These are phyloP conservation scores for Exophiala xenobiotica DNA, from an alignment of 2,329 filamentous ascomycete genomes.

Conservation along the genomic window DNA sequence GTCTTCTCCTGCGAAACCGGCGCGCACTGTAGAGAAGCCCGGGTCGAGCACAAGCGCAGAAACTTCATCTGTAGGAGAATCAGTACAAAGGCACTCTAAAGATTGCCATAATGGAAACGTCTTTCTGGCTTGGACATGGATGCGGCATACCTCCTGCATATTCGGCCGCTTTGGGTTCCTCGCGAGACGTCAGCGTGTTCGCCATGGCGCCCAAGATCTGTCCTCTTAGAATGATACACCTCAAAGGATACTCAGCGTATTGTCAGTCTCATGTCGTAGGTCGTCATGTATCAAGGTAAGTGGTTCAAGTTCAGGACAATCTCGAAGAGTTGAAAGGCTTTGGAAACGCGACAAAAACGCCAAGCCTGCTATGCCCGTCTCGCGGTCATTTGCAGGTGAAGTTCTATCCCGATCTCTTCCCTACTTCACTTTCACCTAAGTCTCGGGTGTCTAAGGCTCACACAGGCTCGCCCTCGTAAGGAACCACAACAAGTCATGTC, in stretches of 20 bases:
- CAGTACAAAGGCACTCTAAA: not conserved
- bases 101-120: conserved; percentile 15
- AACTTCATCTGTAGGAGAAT: conserved; percentile 72
- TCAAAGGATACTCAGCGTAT: too few relatives aligned
- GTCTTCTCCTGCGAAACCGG: conserved; percentile 96
- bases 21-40: conserved; percentile 85
- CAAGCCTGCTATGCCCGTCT: not conserved
- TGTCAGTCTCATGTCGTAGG: not conserved
- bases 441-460: too few relatives aligned
- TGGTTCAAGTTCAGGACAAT: too few relatives aligned
- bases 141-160: conserved; percentile 48
- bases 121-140: too few relatives aligned
- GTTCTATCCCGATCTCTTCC: too few relatives aligned
- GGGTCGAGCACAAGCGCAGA: conserved; percentile 95
- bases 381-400: too few relatives aligned
- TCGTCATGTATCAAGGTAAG: too few relatives aligned
- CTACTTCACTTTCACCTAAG: too few relatives aligned
- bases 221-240: too few relatives aligned
- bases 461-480: too few relatives aligned
- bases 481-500: too few relatives aligned
- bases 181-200: conserved; percentile 25
- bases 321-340: too few relatives aligned
- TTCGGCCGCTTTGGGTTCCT: conserved; percentile 45
- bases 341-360: not conserved
- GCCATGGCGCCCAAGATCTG: conserved; percentile 15